Base-by-base conservation (phyloP, 768 basidiomycete genomes). In the Hygrophorus russula region DNA sequence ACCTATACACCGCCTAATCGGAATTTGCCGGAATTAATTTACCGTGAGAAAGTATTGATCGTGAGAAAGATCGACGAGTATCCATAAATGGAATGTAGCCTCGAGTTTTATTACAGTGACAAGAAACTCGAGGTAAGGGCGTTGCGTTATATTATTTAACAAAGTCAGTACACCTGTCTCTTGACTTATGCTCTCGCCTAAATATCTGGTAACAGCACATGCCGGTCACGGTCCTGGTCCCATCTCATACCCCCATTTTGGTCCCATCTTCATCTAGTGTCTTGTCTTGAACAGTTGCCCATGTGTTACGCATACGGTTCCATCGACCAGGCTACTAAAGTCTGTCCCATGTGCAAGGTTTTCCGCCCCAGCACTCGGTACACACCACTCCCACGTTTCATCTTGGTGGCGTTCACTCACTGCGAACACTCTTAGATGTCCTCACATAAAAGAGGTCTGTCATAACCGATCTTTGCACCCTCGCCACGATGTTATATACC, bases 321-420 rank as follows among this genome's bases (percentile, higher is more conserved):
- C 36, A 60, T 78, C 54, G 78, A 82, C 63, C 76, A 81, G 61
- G 71, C 76, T 17, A 73, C 74, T 36, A 70, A 70, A 46, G 71
- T 73, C 46, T 89, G 86, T 58, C 81, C 83, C 2, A 86, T 89
- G 83, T 88, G 86, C 73, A 82, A 77, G 67, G 82, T 86, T 51
- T 87, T 81, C 67, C 66, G 79, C 58, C 59, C 80, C 7, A 51
- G 42, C 28, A 40, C 18, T 64, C 56, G 74, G 51, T 79, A 76
- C 82, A 81, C 54, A n/a, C n/a, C n/a, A n/a, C 15, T 53, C 53
- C 7, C 38, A 46, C 40, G 44, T n/a, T 44, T 33, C 39, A 24
- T 24, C 42, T 46, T 29, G 36, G 47, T 37, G 44, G 41, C 41
- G 17, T 50, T 15, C 27, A 24, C 50, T 19, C 51, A 48, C 47